Conservation (phyloP, 495 filamentous ascomycete genomes). For the Hypoxylon fuscum region DNA sequence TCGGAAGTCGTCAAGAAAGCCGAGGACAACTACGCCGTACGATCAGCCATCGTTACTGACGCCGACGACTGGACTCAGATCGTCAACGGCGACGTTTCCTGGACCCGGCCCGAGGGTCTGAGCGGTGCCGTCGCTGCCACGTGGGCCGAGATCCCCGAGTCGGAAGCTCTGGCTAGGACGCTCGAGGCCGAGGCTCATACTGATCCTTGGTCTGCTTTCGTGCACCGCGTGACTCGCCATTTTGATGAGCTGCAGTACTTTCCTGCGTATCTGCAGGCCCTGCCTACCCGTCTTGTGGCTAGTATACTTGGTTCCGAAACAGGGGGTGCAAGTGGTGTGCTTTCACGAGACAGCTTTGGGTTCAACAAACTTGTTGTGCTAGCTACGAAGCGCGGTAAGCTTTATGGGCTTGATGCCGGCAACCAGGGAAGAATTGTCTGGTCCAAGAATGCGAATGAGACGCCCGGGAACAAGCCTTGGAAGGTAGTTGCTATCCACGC, state of each 20-base stretch:
- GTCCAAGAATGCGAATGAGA: constrained; percentile 67
- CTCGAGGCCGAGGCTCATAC: constrained; percentile 87
- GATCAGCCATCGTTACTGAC: constrained; percentile 74
- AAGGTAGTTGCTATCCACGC: constrained; percentile 73
- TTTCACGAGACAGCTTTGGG: constrained; percentile 81
- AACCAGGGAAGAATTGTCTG: constrained; percentile 80
- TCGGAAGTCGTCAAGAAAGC: constrained; percentile 81
- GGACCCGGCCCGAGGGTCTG: constrained; percentile 84
- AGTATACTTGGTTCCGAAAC: constrained; percentile 70
- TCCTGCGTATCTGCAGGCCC: constrained; percentile 73
- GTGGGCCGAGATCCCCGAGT: constrained; percentile 78
- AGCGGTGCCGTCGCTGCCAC: constrained; percentile 76
- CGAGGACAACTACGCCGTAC: constrained; percentile 73
- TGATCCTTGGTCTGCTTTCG: constrained; percentile 79
- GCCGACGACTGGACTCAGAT: constrained; percentile 84
- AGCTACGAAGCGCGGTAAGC: constrained; percentile 79
- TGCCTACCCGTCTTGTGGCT: constrained; percentile 72
- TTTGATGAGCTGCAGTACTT: constrained; percentile 78
- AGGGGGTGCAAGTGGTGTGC: constrained; percentile 56
- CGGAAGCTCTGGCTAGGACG: constrained; percentile 77
- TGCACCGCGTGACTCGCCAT: constrained; percentile 87
- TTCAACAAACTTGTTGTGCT: constrained; percentile 84
- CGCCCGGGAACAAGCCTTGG: constrained; percentile 65
- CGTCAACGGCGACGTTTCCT: constrained; percentile 80
- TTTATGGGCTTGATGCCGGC: constrained; percentile 81